These are phyloP conservation scores for Martiniozyma abietophila DNA, from an alignment of 805 yeast species.

Conservation along the genomic window DNA sequence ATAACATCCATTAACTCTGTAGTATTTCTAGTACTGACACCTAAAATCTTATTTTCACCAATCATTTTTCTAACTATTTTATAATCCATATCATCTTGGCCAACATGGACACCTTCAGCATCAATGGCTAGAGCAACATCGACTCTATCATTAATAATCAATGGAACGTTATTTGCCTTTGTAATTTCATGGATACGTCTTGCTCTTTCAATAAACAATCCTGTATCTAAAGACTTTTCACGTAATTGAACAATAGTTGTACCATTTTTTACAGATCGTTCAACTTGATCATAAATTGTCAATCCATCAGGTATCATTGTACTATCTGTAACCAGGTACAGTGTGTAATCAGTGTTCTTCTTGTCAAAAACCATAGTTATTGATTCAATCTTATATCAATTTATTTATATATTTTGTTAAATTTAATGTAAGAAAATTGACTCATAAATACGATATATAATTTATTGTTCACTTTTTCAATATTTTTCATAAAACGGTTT, in stretches of 20 bases:
- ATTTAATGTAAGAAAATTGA: too few relatives aligned
- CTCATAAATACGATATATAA: too few relatives aligned
- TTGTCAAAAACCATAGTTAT: conserved; percentile 4
- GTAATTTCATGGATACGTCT: conserved; percentile 53
- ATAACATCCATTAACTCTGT: conserved; percentile 35
- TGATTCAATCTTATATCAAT: not conserved
- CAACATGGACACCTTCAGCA: conserved; percentile 79
- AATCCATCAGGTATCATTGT: conserved; percentile 56
- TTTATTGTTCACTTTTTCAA: too few relatives aligned
- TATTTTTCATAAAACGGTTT: too few relatives aligned
- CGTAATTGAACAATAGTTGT: conserved; percentile 77
- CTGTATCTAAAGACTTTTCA: conserved; percentile 65
- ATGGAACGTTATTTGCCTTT: conserved; percentile 49
- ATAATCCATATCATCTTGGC: conserved; percentile 80
- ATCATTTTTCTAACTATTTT: conserved; percentile 47
- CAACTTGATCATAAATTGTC: conserved; percentile 52
- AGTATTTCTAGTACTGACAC: conserved; percentile 60
- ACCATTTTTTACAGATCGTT: conserved; percentile 56
- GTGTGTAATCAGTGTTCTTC: conserved; percentile 38
- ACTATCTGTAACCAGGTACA: conserved; percentile 76
- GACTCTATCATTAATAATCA: conserved; percentile 76
- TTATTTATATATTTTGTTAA: too few relatives aligned
- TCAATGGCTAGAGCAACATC: conserved; percentile 86
- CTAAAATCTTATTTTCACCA: conserved; percentile 70
- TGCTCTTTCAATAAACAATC: conserved; percentile 59